Evolutionary conservation across 2,329 filamentous ascomycete species (phyloP).

Genomic region (Aspergillus caelatus): DNA sequence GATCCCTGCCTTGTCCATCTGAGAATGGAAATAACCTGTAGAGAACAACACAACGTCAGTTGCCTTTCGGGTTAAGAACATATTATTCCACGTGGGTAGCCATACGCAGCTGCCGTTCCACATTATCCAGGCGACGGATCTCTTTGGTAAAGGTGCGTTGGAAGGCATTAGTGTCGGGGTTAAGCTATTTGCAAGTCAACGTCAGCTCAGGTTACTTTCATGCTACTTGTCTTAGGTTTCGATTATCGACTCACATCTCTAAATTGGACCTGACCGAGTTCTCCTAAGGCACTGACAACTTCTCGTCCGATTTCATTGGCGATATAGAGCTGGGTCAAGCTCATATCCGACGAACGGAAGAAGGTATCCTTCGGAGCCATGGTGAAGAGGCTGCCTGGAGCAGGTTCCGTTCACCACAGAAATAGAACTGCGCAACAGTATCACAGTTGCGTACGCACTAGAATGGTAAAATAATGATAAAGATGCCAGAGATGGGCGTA

Average conservation of each 20-base stretch:
- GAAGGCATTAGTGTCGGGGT: slow-evolving; percentile 89
- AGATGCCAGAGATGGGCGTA: slow-evolving; percentile 2
- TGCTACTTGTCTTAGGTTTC: background rate
- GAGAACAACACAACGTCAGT: slow-evolving; percentile 2
- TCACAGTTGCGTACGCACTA: background rate
- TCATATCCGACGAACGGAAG: slow-evolving; percentile 99
- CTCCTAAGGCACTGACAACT: slow-evolving; percentile 92
- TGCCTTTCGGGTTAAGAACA: background rate
- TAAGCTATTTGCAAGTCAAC: slow-evolving; percentile 64
- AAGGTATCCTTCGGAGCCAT: slow-evolving; percentile 83
- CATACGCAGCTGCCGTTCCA: slow-evolving; percentile 94
- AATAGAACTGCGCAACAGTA: slow-evolving; percentile 10
- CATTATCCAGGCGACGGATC: slow-evolving; percentile 95
- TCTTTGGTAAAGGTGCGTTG: slow-evolving; percentile 97
- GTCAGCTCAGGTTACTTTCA: slow-evolving; percentile 20
- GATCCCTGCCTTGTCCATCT: slow-evolving; percentile 93
- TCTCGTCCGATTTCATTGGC: slow-evolving; percentile 98
- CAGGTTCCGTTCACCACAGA: slow-evolving; percentile 26
- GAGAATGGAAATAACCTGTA: slow-evolving; percentile 84
- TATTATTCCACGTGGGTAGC: background rate
- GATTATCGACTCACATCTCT: slow-evolving; percentile 72
- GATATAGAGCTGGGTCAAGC: slow-evolving; percentile 99
- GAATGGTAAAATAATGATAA: background rate
- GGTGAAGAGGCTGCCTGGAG: slow-evolving; percentile 32
- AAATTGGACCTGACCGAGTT: slow-evolving; percentile 95